These are phyloP conservation scores for Hippophae gyantsensis DNA, from an alignment of 306 rosid species.

Conservation along the genomic window DNA sequence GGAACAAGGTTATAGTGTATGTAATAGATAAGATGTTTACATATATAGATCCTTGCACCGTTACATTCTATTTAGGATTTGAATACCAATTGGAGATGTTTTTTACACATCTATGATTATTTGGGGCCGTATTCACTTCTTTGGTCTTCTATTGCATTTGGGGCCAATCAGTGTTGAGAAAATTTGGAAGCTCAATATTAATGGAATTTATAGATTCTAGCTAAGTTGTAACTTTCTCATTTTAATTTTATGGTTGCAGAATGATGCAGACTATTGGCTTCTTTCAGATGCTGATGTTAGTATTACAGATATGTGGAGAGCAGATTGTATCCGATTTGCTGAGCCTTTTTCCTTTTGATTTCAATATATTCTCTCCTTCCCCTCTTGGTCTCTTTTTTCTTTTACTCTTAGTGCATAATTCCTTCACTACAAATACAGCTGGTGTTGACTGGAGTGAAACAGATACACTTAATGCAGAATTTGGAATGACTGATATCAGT, in stretches of 20 bases:
- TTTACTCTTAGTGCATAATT: slow-evolving; percentile 16
- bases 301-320: slow-evolving; percentile 96
- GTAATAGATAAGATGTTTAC: too few relatives aligned
- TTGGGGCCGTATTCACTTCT: too few relatives aligned
- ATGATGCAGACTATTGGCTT: slow-evolving; percentile 97
- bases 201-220: not conserved
- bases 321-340: slow-evolving; percentile 67
- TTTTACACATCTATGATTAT: too few relatives aligned
- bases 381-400: not conserved
- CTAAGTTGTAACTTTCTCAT: not conserved
- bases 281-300: slow-evolving; percentile 90
- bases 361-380: not conserved
- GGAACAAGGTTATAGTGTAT: too few relatives aligned
- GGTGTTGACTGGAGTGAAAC: slow-evolving; percentile 67
- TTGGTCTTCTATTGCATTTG: too few relatives aligned
- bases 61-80: too few relatives aligned
- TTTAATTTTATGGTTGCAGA: slow-evolving; percentile 38
- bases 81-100: too few relatives aligned
- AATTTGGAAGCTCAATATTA: too few relatives aligned
- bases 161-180: too few relatives aligned
- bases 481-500: slow-evolving; percentile 37
- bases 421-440: slow-evolving; percentile 52
- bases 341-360: slow-evolving; percentile 14
- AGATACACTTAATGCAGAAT: slow-evolving; percentile 68
- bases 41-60: too few relatives aligned